phyloP scores from a whole-genome alignment of 257 asterid species.

The Solanum paucissectum region DNA sequence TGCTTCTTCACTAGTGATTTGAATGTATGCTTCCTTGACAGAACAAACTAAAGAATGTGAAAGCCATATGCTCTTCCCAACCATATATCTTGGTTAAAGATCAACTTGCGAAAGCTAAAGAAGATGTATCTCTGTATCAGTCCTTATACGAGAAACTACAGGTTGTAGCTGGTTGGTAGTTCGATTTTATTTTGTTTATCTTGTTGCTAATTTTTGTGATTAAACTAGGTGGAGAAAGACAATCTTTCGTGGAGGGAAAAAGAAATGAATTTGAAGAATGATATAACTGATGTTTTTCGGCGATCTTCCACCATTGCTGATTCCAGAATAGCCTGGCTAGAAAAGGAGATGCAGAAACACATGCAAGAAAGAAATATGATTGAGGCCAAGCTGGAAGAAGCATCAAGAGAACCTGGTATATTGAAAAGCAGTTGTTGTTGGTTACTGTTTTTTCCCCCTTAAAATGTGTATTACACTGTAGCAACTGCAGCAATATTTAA shows the following conservation, averaged over 20 bases:
- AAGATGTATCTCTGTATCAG: conserved; percentile 57
- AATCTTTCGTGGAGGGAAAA: conserved; percentile 80
- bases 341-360: conserved; percentile 52
- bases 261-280: conserved; percentile 67
- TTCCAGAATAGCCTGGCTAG: conserved; percentile 67
- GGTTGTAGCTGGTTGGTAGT: conserved; percentile 48
- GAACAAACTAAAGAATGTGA: conserved; percentile 69
- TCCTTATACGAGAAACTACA: conserved; percentile 77
- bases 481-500: not conserved
- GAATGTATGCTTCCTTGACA: conserved; percentile 29
- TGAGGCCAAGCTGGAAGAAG: conserved; percentile 59
- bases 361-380: conserved; percentile 39
- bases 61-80: conserved; percentile 56
- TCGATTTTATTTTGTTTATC: conserved; percentile 8
- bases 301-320: conserved; percentile 59
- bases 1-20: not conserved
- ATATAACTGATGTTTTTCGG: conserved; percentile 62
- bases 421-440: not conserved
- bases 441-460: not conserved
- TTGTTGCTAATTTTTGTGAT: not conserved
- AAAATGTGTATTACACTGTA: not conserved
- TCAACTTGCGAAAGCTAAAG: conserved; percentile 72
- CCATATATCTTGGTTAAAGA: conserved; percentile 63
- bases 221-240: conserved; percentile 71
- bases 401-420: conserved; percentile 75